Evolutionary conservation across 2,329 filamentous ascomycete species (phyloP), one percentile per base, ranked within the genome.

Genomic region (Lasiodiplodia hormozganensis): DNA sequence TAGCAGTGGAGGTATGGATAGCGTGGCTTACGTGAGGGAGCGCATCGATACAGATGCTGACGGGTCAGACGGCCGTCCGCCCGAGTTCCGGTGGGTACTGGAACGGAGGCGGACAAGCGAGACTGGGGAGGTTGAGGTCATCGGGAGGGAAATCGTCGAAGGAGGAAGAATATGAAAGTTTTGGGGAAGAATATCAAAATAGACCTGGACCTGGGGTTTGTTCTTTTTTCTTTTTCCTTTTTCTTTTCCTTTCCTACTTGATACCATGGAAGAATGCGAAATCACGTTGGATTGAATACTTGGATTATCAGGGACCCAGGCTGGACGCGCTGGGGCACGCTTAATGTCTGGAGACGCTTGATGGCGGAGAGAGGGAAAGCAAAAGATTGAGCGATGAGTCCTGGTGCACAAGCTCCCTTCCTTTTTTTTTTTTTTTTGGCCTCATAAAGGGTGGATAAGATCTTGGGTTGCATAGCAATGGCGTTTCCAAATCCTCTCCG

Each of bases 61-160:
- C 11, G 21, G 18, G 8, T 31, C 31, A n/a, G 36, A 47, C 18
- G n/a, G 3, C 5, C 21, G 51, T 10, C n/a, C n/a, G 12, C 56
- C 54, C 21, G 66, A 49, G 51, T 68, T 54, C 14, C 18, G 66
- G 36, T 93, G 90, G 91, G 86, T 93, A 8, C 81, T 93, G 72
- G 91, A 93, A 77, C 81, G 90, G 43, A 83, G 90, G 65, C 82
- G 90, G 43, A 91, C 89, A 2, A 88, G 84, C 0, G 90, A 92
- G 73, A 85, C 82, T 69, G 90, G 90, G 0, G 85, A 90, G 76
- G 78, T 90, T 65, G 88, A 91, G 74, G 78, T 92, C n/a, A 78
- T 91, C 3, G 89, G 87, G 54, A 82, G 90, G 65, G 87, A 91
- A 76, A 82, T 92, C 69, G 85, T 92, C 11, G 85, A 87, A 70